phyloP scores from a whole-genome alignment of 1,284 basidiomycete species.

The Irpex rosettiformis region DNA sequence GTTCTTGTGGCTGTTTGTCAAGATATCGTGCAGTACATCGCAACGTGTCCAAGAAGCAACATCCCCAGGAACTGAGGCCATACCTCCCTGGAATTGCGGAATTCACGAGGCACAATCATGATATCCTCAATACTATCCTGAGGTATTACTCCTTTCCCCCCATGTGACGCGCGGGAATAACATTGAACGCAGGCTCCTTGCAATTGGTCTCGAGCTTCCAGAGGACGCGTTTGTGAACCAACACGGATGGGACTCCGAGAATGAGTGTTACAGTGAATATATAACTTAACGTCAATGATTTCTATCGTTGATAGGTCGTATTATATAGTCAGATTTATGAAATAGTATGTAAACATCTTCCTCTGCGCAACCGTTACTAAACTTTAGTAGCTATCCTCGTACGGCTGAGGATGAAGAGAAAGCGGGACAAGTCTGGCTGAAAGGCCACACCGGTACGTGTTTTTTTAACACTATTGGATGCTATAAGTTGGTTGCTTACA shows the following conservation, averaged over 20 bases:
- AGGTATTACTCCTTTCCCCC: neutral
- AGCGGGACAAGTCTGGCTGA: conserved; percentile 55
- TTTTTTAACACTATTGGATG: neutral
- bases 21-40: neutral
- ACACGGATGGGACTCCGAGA: conserved; percentile 26
- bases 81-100: neutral
- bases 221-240: conserved; percentile 33
- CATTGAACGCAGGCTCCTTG: conserved; percentile 37
- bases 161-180: neutral
- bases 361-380: neutral
- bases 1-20: neutral
- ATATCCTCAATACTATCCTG: neutral
- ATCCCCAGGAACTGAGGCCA: neutral
- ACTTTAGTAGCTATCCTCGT: conserved; percentile 34
- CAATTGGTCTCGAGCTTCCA: conserved; percentile 31
- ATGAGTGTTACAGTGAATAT: conserved; percentile 29
- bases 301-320: neutral
- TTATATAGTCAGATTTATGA: conserved; percentile 48
- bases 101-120: neutral
- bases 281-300: neutral
- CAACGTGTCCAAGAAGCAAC: neutral
- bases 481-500: neutral
- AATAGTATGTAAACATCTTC: conserved; percentile 36
- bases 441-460: conserved; percentile 56
- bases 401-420: conserved; percentile 51